Evolutionary conservation across 148 eudicot species (phyloP), one percentile per base, ranked within the genome.

Genomic region (Fagopyrum tataricum): DNA sequence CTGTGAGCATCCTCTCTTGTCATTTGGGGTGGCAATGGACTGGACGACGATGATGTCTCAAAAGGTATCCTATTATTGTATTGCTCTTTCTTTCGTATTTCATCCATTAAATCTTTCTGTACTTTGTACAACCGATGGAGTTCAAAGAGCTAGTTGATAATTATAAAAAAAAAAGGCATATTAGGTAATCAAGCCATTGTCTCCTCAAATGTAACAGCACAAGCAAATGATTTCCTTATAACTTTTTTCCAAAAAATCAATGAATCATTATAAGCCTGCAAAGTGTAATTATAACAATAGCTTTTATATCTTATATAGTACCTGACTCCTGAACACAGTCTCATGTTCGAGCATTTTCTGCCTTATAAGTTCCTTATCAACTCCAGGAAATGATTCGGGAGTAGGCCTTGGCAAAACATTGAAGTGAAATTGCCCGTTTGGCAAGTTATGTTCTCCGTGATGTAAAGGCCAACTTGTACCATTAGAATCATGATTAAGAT

Each of bases 301-400:
- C 2, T 20, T 31, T 20, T 9, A 17, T 12, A 21, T 4, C 26
- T 20, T 23, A 7, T 4, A 7, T 10, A 20, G 26, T 81, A 91
- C 98, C 91, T 94, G 98, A 76, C 83, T 82, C 84, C 82, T 89
- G 75, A 94, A 94, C n/a, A 88, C 71, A 2, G 90, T 91, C 79
- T 94, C 96, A 75, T 94, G 98, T 74, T 85, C 87, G 31, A 94
- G 91, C 91, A 94, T 91, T 76, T 80, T 94, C 76, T 89, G 89
- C 87, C 86, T 94, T 70, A 91, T 53, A 43, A 78, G 73, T 80
- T 89, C 92, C 82, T 84, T 94, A 44, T 83, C 88, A 73, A 75
- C 80, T 51, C 81, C 90, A 17, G 89, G 82, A 77, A 75, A 77
- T 48, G 74, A 75, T 73, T 85, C 89, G 72, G 80, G 61, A 26